phyloP scores from a whole-genome alignment of 2,329 filamentous ascomycete genomes.

The Aspergillus sp. region DNA sequence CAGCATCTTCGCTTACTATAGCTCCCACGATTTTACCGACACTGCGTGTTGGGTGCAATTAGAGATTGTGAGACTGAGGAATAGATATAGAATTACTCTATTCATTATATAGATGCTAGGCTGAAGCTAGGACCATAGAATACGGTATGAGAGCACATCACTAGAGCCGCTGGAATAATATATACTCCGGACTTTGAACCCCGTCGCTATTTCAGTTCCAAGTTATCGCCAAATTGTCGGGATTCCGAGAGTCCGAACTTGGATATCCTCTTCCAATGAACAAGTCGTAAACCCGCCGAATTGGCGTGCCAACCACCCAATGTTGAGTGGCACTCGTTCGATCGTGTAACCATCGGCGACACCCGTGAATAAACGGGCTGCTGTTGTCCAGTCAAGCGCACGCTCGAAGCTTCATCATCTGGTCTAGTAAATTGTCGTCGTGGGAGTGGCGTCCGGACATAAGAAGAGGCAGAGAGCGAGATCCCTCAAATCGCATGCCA shows the following conservation, averaged over 20 bases:
- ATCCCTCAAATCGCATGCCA: background rate
- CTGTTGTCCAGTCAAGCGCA: too few species aligned
- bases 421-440: background rate
- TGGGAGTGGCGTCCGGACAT: background rate
- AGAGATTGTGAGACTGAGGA: too few species aligned
- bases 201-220: too few species aligned
- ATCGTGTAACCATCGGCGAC: background rate
- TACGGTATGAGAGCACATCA: too few species aligned
- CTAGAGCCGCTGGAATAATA: too few species aligned
- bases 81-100: too few species aligned
- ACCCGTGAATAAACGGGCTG: too few species aligned
- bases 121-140: too few species aligned
- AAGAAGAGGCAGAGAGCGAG: background rate
- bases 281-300: background rate
- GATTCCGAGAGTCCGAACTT: background rate
- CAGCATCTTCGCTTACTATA: background rate
- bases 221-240: background rate
- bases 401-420: too few species aligned
- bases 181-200: too few species aligned
- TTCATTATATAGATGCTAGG: too few species aligned
- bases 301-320: background rate
- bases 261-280: background rate
- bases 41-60: too few species aligned
- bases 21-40: background rate
- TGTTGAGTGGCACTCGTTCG: background rate